phyloP scores from a whole-genome alignment of 805 yeast species.

The Scheffersomyces spartinae region DNA sequence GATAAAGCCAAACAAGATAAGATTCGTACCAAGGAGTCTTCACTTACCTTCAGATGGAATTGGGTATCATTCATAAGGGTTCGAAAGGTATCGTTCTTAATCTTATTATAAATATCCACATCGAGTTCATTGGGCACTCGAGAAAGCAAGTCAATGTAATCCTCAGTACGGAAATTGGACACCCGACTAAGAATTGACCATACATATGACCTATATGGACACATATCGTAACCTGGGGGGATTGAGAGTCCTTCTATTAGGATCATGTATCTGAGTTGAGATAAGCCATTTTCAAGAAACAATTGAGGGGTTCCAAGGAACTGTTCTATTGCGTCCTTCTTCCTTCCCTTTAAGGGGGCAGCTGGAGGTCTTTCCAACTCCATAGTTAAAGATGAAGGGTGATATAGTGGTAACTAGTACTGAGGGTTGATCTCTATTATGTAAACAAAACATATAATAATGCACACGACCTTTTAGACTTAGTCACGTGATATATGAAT shows the following conservation, averaged over 20 bases:
- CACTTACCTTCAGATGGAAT: constrained; percentile 59
- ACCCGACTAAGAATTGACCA: constrained; percentile 72
- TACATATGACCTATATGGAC: constrained; percentile 62
- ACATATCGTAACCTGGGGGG: constrained; percentile 37
- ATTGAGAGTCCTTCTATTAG: constrained; percentile 28
- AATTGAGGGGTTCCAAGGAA: constrained; percentile 11
- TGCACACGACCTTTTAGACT: too few relatives aligned
- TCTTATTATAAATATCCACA: constrained; percentile 51
- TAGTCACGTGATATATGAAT: too few relatives aligned
- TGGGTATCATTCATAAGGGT: constrained; percentile 65
- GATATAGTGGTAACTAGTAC: too few relatives aligned
- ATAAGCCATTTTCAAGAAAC: constrained; percentile 6
- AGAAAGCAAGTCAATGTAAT: constrained; percentile 42
- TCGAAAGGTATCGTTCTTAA: constrained; percentile 75
- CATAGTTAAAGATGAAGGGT: too few relatives aligned
- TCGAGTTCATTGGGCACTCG: constrained; percentile 35
- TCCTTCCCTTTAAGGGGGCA: constrained; percentile 7
- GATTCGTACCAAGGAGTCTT: constrained; percentile 53
- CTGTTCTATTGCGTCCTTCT: constrained; percentile 11
- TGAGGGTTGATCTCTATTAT: too few relatives aligned
- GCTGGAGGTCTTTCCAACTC: constrained; percentile 65
- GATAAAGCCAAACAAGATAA: constrained; percentile 62
- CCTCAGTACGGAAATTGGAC: constrained; percentile 43
- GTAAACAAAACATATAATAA: too few relatives aligned
- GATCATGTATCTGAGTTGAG: constrained; percentile 10